Conservation (phyloP, 1,284 basidiomycete species). For the Laetiporus sulphureus region DNA sequence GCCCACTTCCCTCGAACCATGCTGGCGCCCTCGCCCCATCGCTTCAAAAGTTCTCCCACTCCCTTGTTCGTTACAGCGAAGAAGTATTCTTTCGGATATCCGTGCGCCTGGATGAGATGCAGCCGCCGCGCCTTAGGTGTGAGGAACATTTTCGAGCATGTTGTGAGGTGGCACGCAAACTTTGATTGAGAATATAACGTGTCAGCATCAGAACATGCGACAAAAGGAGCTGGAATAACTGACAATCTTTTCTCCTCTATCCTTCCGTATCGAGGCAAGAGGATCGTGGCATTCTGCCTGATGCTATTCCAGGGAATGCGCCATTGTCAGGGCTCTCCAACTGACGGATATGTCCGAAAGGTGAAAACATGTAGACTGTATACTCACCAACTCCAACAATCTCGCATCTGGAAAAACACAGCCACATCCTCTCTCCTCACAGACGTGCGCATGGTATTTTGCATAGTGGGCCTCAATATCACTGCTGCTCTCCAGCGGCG, state of each 20-base stretch:
- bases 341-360: not conserved
- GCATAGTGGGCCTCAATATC: constrained; percentile 80
- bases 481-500: constrained; percentile 49
- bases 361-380: not conserved
- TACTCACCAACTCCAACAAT: constrained; percentile 68
- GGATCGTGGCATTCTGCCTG: constrained; percentile 86
- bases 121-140: constrained; percentile 75
- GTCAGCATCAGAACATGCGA: not conserved
- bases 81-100: constrained; percentile 82
- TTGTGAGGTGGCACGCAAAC: constrained; percentile 77
- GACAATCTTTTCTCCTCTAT: constrained; percentile 86
- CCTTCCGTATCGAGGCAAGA: constrained; percentile 62
- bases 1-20: constrained; percentile 70
- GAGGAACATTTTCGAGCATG: constrained; percentile 60
- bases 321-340: no score
- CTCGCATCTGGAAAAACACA: constrained; percentile 84
- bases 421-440: constrained; percentile 59
- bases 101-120: constrained; percentile 78
- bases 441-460: constrained; percentile 79
- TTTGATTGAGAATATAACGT: constrained; percentile 22
- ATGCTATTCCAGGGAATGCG: no score
- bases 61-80: constrained; percentile 87
- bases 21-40: constrained; percentile 76
- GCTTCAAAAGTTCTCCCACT: constrained; percentile 65
- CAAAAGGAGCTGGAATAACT: constrained; percentile 25